Evolutionary conservation across 2,329 filamentous ascomycete species (phyloP).

Genomic region (Aureobasidium vineae): DNA sequence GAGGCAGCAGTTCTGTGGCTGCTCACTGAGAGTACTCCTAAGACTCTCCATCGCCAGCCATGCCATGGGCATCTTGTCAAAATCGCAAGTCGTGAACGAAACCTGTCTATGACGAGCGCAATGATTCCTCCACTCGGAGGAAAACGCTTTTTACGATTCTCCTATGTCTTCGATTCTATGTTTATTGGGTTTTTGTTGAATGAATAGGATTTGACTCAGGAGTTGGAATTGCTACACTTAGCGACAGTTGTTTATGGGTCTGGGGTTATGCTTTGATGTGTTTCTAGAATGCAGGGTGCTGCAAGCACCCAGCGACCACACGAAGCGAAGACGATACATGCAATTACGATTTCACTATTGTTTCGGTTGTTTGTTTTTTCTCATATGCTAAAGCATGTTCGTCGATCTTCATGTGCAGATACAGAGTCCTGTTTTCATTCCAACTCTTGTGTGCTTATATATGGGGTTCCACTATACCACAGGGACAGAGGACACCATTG

Average conservation of each 20-base stretch:
- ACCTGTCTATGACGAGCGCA: not conserved
- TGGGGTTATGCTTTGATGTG: not conserved
- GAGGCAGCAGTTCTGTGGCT: conserved; percentile 25
- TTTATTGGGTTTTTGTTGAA: conserved; percentile 7
- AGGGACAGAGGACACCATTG: conserved; percentile 5
- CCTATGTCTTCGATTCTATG: conserved; percentile 1
- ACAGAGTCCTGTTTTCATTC: not conserved
- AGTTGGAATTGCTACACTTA: not conserved
- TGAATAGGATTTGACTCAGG: not conserved
- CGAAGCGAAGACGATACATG: conserved; percentile 15
- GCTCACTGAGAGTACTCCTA: conserved; percentile 22
- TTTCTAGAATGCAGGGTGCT: conserved; percentile 18
- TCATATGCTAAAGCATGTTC: not conserved
- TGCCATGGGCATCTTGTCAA: not conserved
- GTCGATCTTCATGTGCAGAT: not conserved
- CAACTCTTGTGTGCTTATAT: not conserved
- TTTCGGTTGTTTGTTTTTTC: not conserved
- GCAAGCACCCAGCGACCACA: not conserved
- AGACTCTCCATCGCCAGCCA: not conserved
- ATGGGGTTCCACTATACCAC: not conserved
- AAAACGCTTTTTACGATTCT: conserved; percentile 16
- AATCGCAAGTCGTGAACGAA: not conserved
- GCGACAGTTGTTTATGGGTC: conserved; percentile 8
- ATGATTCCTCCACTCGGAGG: not conserved
- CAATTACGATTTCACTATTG: conserved; percentile 7